Conservation (phyloP, 352 stramenopile species). For the Pelagophyceae sp. region DNA sequence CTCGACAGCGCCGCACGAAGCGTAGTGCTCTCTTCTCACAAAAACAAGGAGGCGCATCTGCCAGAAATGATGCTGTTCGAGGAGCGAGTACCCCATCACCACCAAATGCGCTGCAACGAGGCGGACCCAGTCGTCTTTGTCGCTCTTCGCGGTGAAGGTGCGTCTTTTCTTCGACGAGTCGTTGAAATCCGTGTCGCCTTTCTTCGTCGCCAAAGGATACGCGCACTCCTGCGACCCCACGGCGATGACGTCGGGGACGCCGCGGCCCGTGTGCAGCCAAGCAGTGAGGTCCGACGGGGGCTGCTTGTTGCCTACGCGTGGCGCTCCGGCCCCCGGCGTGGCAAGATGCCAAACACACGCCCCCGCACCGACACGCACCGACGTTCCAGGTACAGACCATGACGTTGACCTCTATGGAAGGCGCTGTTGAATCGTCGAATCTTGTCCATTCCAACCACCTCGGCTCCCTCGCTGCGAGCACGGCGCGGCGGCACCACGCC, state of each 20-base stretch:
- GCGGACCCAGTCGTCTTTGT: slow-evolving; percentile 7
- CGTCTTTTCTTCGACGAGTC: not conserved
- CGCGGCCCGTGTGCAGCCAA: not conserved
- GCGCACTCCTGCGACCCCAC: not conserved
- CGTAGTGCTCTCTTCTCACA: not conserved
- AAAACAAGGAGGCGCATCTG: slow-evolving; percentile 1
- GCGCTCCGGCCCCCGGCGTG: too few relatives aligned
- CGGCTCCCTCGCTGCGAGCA: not conserved
- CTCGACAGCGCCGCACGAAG: not conserved
- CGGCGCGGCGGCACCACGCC: not conserved
- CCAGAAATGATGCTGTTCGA: slow-evolving; percentile 7
- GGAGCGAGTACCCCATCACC: not conserved
- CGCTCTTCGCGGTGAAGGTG: not conserved
- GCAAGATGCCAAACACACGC: too few relatives aligned
- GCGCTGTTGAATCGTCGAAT: not conserved
- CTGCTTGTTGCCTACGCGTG: not conserved
- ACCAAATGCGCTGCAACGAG: not conserved
- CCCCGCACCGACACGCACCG: too few relatives aligned
- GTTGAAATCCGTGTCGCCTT: too few relatives aligned
- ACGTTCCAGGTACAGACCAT: slow-evolving; percentile 3
- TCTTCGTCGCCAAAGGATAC: not conserved
- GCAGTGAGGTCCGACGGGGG: not conserved
- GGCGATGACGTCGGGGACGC: not conserved
- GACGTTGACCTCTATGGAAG: not conserved
- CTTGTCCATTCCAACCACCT: not conserved